Evolutionary conservation across 352 stramenopile genomes (phyloP).

Genomic region (Globisporangium orthogonon): DNA sequence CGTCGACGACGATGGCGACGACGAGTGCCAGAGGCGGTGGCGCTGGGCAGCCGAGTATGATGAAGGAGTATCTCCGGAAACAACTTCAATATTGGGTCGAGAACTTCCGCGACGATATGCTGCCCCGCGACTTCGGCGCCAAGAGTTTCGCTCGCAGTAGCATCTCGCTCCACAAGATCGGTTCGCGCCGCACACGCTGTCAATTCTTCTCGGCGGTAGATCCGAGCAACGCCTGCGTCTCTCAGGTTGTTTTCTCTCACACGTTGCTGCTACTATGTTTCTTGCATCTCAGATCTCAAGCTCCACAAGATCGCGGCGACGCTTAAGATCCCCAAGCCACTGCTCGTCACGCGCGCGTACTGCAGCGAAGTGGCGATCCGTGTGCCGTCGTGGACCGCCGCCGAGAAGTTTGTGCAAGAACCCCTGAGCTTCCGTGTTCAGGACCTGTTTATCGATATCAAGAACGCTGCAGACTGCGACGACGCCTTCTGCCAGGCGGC

Average conservation of each 20-base stretch:
- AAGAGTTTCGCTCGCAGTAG: slow-evolving; percentile 42
- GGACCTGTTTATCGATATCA: slow-evolving; percentile 46
- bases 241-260: not conserved
- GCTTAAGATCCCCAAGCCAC: slow-evolving; percentile 30
- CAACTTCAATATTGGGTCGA: slow-evolving; percentile 66
- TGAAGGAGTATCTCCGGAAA: slow-evolving; percentile 69
- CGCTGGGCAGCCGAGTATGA: slow-evolving; percentile 25
- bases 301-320: slow-evolving; percentile 43
- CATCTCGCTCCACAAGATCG: slow-evolving; percentile 40
- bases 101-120: slow-evolving; percentile 47
- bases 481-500: slow-evolving; percentile 25
- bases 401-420: slow-evolving; percentile 51
- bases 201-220: not conserved
- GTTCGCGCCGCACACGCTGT: slow-evolving; percentile 11
- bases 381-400: slow-evolving; percentile 46
- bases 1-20: not conserved
- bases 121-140: slow-evolving; percentile 47
- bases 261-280: not conserved
- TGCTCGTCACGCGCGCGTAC: slow-evolving; percentile 46
- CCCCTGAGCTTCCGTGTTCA: slow-evolving; percentile 37
- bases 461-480: slow-evolving; percentile 41
- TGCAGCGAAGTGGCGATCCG: slow-evolving; percentile 50
- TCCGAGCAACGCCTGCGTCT: not conserved
- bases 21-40: slow-evolving; percentile 10
- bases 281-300: slow-evolving; percentile 42